Percentiles rank a stretch among this genome's conserved stretches.
phyloP scores from a whole-genome alignment of 768 basidiomycete species.

The Auricularia sp. region DNA sequence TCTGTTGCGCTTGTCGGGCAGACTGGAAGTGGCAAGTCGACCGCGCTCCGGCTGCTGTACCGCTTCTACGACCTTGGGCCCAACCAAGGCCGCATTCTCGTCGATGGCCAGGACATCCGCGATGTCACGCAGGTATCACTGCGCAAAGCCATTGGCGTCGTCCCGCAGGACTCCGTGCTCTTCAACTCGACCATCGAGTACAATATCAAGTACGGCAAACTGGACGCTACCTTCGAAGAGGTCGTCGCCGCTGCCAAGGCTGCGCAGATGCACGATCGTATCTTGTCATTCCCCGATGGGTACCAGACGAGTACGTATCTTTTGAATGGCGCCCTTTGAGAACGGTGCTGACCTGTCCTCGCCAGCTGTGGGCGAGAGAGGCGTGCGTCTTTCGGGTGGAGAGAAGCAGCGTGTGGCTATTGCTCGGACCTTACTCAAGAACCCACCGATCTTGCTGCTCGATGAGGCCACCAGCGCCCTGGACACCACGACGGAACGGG shows the following conservation, averaged over 20 bases:
- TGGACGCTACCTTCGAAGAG: slow-evolving; percentile 58
- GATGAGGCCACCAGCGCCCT: slow-evolving; percentile 55
- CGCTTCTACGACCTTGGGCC: slow-evolving; percentile 83
- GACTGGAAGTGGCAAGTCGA: slow-evolving; percentile 74
- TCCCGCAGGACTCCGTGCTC: slow-evolving; percentile 75
- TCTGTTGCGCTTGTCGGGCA: slow-evolving; percentile 87
- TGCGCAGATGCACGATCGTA: slow-evolving; percentile 82
- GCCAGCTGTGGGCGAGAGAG: slow-evolving; percentile 66
- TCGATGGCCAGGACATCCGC: slow-evolving; percentile 82
- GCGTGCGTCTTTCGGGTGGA: slow-evolving; percentile 74
- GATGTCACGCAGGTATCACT: slow-evolving; percentile 77
- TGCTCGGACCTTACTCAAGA: slow-evolving; percentile 77
- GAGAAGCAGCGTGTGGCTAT: slow-evolving; percentile 88
- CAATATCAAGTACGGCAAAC: slow-evolving; percentile 76
- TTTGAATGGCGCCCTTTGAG: not conserved
- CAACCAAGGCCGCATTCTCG: slow-evolving; percentile 68
- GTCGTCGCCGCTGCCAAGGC: slow-evolving; percentile 70
- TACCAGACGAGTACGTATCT: slow-evolving; percentile 56
- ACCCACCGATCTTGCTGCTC: slow-evolving; percentile 71
- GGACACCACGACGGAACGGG: slow-evolving; percentile 84
- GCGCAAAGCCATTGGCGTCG: slow-evolving; percentile 75
- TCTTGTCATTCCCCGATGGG: slow-evolving; percentile 71
- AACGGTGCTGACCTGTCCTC: not conserved
- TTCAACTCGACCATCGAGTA: slow-evolving; percentile 65
- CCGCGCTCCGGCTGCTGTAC: slow-evolving; percentile 78